Evolutionary conservation across 345 rosid genomes (phyloP).

Genomic region (Syzygium jambos): DNA sequence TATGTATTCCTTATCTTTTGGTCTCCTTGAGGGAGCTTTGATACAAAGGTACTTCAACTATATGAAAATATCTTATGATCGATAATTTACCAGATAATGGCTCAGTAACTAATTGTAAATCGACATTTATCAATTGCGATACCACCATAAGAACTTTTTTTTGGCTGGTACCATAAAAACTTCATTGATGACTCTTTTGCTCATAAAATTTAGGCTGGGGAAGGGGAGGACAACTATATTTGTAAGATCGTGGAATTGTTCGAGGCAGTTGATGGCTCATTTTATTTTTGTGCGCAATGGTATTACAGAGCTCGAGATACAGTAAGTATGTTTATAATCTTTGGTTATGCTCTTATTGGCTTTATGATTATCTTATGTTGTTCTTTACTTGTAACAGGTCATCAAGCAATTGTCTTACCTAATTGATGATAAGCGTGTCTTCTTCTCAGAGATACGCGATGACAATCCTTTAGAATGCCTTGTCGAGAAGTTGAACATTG

Average conservation of each 20-base stretch:
- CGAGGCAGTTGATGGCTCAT: conserved; percentile 31
- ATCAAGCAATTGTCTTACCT: conserved; percentile 15
- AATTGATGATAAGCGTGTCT: conserved; percentile 41
- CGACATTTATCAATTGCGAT: neutral
- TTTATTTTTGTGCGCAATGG: conserved; percentile 65
- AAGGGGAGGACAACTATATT: conserved; percentile 27
- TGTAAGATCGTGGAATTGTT: conserved; percentile 62
- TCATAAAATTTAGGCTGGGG: conserved; percentile 29
- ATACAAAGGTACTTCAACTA: neutral
- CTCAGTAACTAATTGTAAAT: neutral
- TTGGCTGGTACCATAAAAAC: neutral
- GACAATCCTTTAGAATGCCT: conserved; percentile 48
- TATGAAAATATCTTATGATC: neutral
- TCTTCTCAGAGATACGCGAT: conserved; percentile 44
- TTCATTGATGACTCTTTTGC: neutral
- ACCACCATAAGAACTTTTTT: no score
- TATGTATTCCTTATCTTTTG: neutral
- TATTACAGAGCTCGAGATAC: conserved; percentile 66
- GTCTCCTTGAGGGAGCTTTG: neutral
- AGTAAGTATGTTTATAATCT: conserved; percentile 21
- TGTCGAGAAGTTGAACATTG: conserved; percentile 34
- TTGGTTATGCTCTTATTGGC: neutral
- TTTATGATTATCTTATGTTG: neutral
- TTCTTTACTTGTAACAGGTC: conserved; percentile 22
- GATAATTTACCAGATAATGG: neutral